Percentiles rank a stretch among this genome's conserved stretches.
Conservation (phyloP, 306 rosid genomes). For the Fragaria iinumae region DNA sequence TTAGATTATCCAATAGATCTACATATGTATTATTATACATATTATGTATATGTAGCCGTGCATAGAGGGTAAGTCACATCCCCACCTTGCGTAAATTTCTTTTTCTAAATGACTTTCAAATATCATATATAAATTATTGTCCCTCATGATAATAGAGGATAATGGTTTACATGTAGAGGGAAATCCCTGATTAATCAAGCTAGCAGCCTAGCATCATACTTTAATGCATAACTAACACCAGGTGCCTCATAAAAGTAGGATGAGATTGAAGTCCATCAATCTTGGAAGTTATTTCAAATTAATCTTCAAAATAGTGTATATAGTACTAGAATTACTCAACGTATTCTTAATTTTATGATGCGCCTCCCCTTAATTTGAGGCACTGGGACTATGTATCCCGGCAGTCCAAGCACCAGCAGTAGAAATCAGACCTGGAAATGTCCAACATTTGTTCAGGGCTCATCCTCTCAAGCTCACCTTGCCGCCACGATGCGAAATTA, state of each 20-base stretch:
- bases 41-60: too few relatives aligned
- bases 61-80: too few relatives aligned
- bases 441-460: constrained; percentile 77
- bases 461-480: constrained; percentile 79
- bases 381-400: neutral
- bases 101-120: too few relatives aligned
- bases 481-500: constrained; percentile 69
- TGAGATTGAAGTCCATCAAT: neutral
- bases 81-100: too few relatives aligned
- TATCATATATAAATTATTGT: too few relatives aligned
- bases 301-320: neutral
- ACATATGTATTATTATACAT: too few relatives aligned
- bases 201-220: too few relatives aligned
- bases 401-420: constrained; percentile 95
- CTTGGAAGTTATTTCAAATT: neutral
- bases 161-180: neutral
- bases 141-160: too few relatives aligned
- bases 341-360: neutral
- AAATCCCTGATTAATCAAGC: neutral
- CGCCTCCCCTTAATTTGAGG: neutral
- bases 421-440: constrained; percentile 83
- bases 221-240: neutral
- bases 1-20: too few relatives aligned
- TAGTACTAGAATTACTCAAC: neutral
- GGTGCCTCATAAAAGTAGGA: neutral